These are phyloP conservation scores for Lobosporangium transversale DNA, from an alignment of 192 early-diverging fungal species.

Conservation along the genomic window DNA sequence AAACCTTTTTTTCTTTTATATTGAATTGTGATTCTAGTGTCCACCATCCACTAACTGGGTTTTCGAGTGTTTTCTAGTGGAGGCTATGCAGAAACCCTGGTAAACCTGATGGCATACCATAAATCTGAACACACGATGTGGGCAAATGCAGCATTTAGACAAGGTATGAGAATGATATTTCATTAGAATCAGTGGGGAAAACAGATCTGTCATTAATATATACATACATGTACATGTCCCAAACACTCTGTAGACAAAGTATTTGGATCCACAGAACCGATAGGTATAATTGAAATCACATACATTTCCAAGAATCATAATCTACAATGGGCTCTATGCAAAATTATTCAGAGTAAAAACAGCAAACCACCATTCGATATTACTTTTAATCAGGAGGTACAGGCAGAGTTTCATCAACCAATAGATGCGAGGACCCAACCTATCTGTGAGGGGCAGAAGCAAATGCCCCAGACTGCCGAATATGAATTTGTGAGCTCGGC, in stretches of 20 bases:
- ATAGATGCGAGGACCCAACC: too few species aligned
- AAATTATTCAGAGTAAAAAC: conserved; percentile 9
- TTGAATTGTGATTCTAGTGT: background rate
- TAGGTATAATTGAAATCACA: conserved; percentile 12
- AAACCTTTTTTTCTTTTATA: background rate
- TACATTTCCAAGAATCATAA: conserved; percentile 3
- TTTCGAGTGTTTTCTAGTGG: conserved; percentile 14
- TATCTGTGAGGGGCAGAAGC: too few species aligned
- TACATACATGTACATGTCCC: background rate
- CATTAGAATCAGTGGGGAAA: too few species aligned
- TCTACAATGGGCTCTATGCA: conserved; percentile 35
- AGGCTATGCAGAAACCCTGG: conserved; percentile 32
- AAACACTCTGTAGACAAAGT: conserved; percentile 10
- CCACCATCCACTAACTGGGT: background rate
- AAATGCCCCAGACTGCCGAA: background rate
- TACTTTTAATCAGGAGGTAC: background rate
- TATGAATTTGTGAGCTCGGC: conserved; percentile 6
- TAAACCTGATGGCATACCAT: conserved; percentile 23
- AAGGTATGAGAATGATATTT: conserved; percentile 8
- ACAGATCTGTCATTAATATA: too few species aligned
- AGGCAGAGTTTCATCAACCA: background rate
- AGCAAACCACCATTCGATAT: conserved; percentile 28
- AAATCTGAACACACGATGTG: conserved; percentile 40
- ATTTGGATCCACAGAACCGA: conserved; percentile 36
- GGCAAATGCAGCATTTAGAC: conserved; percentile 20